phyloP scores from a whole-genome alignment of 495 filamentous ascomycete genomes.

The Hypoxylon cercidicola region DNA sequence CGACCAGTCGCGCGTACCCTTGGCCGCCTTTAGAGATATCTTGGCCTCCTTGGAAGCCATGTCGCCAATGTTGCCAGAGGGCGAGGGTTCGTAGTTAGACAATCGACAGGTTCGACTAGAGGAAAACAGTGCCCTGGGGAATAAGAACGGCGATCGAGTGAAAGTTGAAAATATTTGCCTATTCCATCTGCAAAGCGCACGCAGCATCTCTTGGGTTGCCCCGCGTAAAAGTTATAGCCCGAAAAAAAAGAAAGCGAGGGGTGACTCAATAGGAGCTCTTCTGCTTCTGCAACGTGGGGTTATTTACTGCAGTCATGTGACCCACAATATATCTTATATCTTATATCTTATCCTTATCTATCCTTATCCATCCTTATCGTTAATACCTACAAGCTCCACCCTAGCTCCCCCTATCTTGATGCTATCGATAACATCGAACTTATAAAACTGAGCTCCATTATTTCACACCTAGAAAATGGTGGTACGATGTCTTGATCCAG shows the following conservation, averaged over 20 bases:
- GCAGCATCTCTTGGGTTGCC: constrained; percentile 31
- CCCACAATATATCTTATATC: background rate
- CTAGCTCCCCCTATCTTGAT: too few relatives aligned
- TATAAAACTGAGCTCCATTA: constrained; percentile 27
- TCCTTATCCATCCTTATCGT: background rate
- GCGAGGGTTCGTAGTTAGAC: constrained; percentile 4
- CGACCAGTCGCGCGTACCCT: constrained; percentile 38
- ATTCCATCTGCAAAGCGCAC: constrained; percentile 23
- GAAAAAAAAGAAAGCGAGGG: constrained; percentile 26
- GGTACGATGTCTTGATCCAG: constrained; percentile 28
- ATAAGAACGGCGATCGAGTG: constrained; percentile 4
- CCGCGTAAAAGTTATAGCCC: constrained; percentile 14
- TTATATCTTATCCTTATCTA: background rate
- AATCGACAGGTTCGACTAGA: constrained; percentile 9
- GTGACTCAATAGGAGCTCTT: constrained; percentile 32
- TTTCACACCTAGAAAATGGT: constrained; percentile 6
- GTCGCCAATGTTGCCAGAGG: constrained; percentile 10
- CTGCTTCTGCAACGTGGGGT: constrained; percentile 26
- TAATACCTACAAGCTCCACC: background rate
- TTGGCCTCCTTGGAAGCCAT: constrained; percentile 38
- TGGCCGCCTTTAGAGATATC: constrained; percentile 31
- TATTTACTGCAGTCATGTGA: constrained; percentile 32
- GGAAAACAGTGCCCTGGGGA: constrained; percentile 11
- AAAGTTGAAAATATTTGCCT: constrained; percentile 24
- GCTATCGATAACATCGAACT: constrained; percentile 21